Base-by-base conservation (phyloP, 148 eudicot genomes). In the Silene latifolia region DNA sequence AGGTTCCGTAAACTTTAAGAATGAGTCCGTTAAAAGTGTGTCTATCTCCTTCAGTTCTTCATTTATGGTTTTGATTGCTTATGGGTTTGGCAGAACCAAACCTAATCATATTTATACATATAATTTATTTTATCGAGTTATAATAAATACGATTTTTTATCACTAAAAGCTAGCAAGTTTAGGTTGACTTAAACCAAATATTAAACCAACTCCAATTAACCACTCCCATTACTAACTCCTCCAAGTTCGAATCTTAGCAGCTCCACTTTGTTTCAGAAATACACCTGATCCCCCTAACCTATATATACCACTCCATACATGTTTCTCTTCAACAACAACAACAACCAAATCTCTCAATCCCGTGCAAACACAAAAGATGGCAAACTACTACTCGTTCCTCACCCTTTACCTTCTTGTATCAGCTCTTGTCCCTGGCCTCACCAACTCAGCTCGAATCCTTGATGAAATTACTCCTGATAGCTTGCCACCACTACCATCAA, bases 381-480 rank as follows among this genome's bases (percentile, higher is more conserved):
- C 85, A 14, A 80, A 83, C 24, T 66, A 74, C 20, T 20, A 35
- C 57, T 69, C 82, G 27, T 53, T 72, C 54, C 79, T 64, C 66
- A 85, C 82, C 69, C 44, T 88, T 63, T 85, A 65, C 76, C 79
- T 86, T 12, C 77, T 90, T 10, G 73, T 92, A 68, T 80, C 88
- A 53, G 71, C 83, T 80, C 71, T 83, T 29, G 47, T 80, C 63
- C 39, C 87, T 47, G 78, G 80, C 35, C 72, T 77, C 12, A 82
- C 81, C 71, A 82, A 17, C 74, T 80, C 93, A 0, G 88, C 98
- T 59, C 87, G 98, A 66, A 60, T 90, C 54, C 83, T 85, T 20
- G 83, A 90, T 46, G 79, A 65, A 7, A 79, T 71, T 79, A 74
- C 88, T 9, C 29, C 60, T 0, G 83, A 82, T 29, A 24, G 42